Evolutionary conservation across 78 protist genomes (phyloP).

Genomic region (Dictyostelium intermedium): DNA sequence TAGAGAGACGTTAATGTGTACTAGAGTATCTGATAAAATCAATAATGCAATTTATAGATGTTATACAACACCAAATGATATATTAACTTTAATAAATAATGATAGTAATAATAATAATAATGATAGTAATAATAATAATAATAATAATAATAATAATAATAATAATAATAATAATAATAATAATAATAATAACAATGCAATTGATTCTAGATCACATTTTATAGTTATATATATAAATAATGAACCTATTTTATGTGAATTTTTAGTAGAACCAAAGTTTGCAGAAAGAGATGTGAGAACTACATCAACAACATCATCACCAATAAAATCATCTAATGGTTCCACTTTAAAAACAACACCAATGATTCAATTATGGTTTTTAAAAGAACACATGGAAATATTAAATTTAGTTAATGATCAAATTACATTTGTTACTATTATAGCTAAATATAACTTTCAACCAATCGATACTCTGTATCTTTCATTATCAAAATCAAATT

Average conservation of each 20-base stretch:
- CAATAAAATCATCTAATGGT: background rate
- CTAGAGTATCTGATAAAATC: background rate
- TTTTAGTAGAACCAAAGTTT: background rate
- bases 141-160: background rate
- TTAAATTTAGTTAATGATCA: background rate
- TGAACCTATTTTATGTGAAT: background rate
- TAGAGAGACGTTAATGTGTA: constrained; percentile 16
- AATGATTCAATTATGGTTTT: constrained; percentile 10
- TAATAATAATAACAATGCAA: background rate
- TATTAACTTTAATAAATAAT: background rate
- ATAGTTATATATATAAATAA: background rate
- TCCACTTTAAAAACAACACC: background rate
- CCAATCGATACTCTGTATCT: background rate
- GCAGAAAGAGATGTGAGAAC: background rate
- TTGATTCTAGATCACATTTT: constrained; percentile 11
- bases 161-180: background rate
- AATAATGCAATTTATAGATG: background rate
- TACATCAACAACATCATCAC: background rate
- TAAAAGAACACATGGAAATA: constrained; percentile 16
- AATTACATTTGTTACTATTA: background rate
- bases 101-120: background rate
- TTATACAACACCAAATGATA: constrained; percentile 8
- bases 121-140: background rate
- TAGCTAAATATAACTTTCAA: background rate
- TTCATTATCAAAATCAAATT: background rate